Evolutionary conservation across 371 early-diverging fungal genomes (phyloP), one percentile per base, ranked within the genome.

Genomic region (Cokeromyces recurvatus): DNA sequence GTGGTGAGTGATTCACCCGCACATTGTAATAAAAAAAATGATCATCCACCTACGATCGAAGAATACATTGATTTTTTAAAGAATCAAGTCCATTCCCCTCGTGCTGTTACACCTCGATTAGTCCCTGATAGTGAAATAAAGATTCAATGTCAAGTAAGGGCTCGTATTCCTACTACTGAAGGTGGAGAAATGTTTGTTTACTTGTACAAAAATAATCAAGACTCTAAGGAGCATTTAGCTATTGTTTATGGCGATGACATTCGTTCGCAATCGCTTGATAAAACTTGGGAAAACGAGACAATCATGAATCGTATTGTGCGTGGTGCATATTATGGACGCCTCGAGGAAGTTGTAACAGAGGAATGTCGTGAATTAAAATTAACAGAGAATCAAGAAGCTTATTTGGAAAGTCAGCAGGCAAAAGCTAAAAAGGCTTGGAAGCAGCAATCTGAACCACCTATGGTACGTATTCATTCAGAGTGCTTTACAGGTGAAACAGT

Each of bases 401-500:
- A 64, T 52, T 46, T 74, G 31, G 69, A 71, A 47, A 43, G 49
- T 21, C 75, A 74, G 21, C 71, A 71, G 20, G 53, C 46, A 29
- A 46, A 62, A 27, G 66, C 62, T 6, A 68, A 66, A 49, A 46
- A 23, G 14, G 50, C 46, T 8, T 71, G 66, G 65, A 49, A 38
- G 36, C 22, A 41, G 25, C 55, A 39, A 1, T 29, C 42, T 14
- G 68, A 66, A 8, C 59, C 78, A 4, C 91, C 95, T 5, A 62
- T 95, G 40, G 91, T 86, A 3, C 84, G 96, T 17, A 93, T 97
- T 34, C 98, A 97, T 53, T 95, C 95, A 1, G 94, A 92, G 54
- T 97, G 98, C 57, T 96, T 92, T 54, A 97, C 98, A 0, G 96
- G 98, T 29, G 98, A 97, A 64, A 94, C 92, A 0, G 85, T 96